Evolutionary conservation across 1,284 basidiomycete genomes (phyloP).

Genomic region (Chondrostereum purpureum): DNA sequence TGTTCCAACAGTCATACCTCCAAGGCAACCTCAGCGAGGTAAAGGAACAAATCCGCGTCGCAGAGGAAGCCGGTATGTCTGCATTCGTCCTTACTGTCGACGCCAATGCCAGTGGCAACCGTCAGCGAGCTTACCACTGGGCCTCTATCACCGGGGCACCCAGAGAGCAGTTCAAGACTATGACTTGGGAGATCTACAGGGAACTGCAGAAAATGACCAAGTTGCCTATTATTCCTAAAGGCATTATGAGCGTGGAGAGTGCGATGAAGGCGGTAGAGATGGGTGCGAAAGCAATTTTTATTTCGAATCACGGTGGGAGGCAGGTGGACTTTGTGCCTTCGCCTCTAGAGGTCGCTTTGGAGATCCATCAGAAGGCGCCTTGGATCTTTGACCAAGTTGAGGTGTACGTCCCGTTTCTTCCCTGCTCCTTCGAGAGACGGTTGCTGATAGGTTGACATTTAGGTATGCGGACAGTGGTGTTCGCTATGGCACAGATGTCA

Average conservation of each 20-base stretch:
- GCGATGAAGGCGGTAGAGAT: no score
- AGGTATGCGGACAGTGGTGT: no score
- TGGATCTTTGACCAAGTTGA: no score
- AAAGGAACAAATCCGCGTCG: not conserved
- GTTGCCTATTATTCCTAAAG: slow-evolving; percentile 3
- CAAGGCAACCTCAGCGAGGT: not conserved
- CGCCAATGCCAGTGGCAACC: not conserved
- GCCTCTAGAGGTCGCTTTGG: no score
- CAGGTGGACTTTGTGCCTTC: no score
- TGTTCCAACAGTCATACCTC: slow-evolving; percentile 4
- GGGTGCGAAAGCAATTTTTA: no score
- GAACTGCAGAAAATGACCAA: not conserved
- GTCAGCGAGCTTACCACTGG: not conserved
- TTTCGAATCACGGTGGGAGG: no score
- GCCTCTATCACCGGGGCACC: not conserved
- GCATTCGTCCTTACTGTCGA: slow-evolving; percentile 2
- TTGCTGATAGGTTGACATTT: no score
- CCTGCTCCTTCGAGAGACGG: no score
- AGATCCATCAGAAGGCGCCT: no score
- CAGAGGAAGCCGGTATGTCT: not conserved
- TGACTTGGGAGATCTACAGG: slow-evolving; percentile 1
- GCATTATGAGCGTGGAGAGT: not conserved
- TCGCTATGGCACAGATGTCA: no score
- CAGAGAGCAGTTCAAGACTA: not conserved
- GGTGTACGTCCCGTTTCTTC: no score